Evolutionary conservation across 2,329 filamentous ascomycete genomes (phyloP).

Genomic region (Ploettnerulaceae sp.): DNA sequence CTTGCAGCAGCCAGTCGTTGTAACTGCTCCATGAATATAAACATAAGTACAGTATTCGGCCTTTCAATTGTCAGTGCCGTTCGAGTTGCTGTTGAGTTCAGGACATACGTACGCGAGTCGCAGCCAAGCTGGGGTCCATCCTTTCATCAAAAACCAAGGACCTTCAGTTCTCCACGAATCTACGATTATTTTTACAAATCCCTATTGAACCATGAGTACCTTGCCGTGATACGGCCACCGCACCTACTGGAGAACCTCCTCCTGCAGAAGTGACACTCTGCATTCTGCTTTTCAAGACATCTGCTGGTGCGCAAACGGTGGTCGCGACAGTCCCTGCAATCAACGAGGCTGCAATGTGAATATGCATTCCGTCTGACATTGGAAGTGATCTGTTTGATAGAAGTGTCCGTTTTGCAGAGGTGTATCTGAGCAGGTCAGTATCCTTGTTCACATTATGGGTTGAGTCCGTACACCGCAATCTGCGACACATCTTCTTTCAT

Average conservation of each 20-base stretch:
- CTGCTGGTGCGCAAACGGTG: conserved; percentile 42
- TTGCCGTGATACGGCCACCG: background rate
- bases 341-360: conserved; percentile 39
- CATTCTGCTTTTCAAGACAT: conserved; percentile 42
- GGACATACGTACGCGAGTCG: conserved; percentile 37
- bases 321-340: conserved; percentile 43
- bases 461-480: conserved; percentile 38
- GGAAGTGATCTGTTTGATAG: conserved; percentile 13
- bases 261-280: conserved; percentile 33
- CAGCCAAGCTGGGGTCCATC: conserved; percentile 44
- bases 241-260: conserved; percentile 14
- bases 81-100: too few species aligned
- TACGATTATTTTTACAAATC: conserved; percentile 35
- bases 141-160: conserved; percentile 41
- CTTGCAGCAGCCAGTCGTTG: conserved; percentile 30
- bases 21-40: conserved; percentile 44
- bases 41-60: conserved; percentile 43
- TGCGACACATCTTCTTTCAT: conserved; percentile 38
- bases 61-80: conserved; percentile 26
- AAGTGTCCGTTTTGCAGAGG: conserved; percentile 9
- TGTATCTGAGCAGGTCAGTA: conserved; percentile 6
- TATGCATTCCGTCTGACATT: conserved; percentile 38
- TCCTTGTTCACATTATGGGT: background rate
- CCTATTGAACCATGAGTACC: conserved; percentile 23
- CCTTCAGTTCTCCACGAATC: conserved; percentile 38